These are phyloP conservation scores for Suhomyces wounanorum DNA, from an alignment of 1,139 yeast species.

Conservation along the genomic window DNA sequence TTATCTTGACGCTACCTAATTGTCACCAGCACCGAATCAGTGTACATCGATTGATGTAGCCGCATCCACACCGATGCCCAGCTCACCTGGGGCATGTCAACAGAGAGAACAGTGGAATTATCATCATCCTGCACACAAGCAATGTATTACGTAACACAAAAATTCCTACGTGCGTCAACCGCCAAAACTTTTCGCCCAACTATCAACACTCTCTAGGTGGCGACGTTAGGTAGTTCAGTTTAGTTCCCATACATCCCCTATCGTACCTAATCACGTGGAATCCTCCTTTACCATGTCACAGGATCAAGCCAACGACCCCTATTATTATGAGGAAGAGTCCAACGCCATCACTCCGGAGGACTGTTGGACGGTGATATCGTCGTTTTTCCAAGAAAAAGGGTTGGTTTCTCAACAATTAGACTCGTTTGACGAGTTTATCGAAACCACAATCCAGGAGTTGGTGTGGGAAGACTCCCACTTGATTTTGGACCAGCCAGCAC, in stretches of 20 bases:
- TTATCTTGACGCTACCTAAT: too few species aligned
- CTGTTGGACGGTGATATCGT: slow-evolving; percentile 97
- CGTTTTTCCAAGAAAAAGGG: slow-evolving; percentile 95
- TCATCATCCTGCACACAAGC: background rate
- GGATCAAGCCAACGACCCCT: slow-evolving; percentile 47
- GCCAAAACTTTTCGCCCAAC: slow-evolving; percentile 8
- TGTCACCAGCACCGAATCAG: too few species aligned
- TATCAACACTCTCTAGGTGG: slow-evolving; percentile 7
- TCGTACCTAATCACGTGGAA: slow-evolving; percentile 2
- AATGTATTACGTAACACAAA: background rate
- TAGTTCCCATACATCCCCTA: slow-evolving; percentile 3
- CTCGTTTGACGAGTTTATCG: slow-evolving; percentile 97
- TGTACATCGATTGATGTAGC: too few species aligned
- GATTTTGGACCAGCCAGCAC: slow-evolving; percentile 97
- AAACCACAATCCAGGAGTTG: slow-evolving; percentile 92
- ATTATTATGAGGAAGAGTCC: slow-evolving; percentile 62
- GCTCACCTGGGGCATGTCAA: too few species aligned
- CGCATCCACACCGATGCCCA: too few species aligned
- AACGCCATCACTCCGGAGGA: slow-evolving; percentile 92
- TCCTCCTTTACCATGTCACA: slow-evolving; percentile 17
- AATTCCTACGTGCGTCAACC: slow-evolving; percentile 8
- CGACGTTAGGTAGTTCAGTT: slow-evolving; percentile 5
- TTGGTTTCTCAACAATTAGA: slow-evolving; percentile 97
- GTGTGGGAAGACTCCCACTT: slow-evolving; percentile 95
- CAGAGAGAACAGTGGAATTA: too few species aligned